phyloP scores from a whole-genome alignment of 805 yeast genomes.

The Zygosaccharomyces pseudorouxii region DNA sequence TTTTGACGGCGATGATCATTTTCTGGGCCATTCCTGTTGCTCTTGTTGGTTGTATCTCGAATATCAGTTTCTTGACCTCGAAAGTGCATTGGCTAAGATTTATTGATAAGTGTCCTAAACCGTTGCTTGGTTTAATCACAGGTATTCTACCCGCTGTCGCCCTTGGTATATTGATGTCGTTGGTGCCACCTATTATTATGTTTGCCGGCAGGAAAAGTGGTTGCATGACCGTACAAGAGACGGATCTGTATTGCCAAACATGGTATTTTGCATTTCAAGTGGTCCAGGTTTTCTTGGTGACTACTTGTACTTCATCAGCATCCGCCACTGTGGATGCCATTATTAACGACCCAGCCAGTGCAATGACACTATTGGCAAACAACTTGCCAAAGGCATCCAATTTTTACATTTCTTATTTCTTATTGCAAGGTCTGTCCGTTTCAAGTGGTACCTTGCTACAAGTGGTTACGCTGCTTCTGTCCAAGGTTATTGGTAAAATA shows the following conservation, averaged over 20 bases:
- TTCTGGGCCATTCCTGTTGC: slow-evolving; percentile 98
- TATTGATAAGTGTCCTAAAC: slow-evolving; percentile 65
- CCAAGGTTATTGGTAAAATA: slow-evolving; percentile 62
- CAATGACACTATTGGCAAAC: slow-evolving; percentile 67
- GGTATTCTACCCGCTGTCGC: slow-evolving; percentile 81
- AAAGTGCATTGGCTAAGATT: slow-evolving; percentile 72
- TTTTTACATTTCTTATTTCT: slow-evolving; percentile 78
- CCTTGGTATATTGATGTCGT: slow-evolving; percentile 75
- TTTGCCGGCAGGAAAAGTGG: slow-evolving; percentile 74
- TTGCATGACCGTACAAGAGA: slow-evolving; percentile 59
- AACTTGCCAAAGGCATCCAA: slow-evolving; percentile 88
- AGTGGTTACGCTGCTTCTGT: slow-evolving; percentile 64
- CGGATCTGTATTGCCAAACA: slow-evolving; percentile 77
- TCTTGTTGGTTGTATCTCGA: slow-evolving; percentile 92
- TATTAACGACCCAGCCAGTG: slow-evolving; percentile 57
- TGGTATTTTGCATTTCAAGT: slow-evolving; percentile 91
- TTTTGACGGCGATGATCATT: slow-evolving; percentile 63
- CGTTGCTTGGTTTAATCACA: slow-evolving; percentile 76
- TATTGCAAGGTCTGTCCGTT: slow-evolving; percentile 74
- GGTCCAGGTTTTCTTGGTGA: slow-evolving; percentile 79
- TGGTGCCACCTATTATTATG: slow-evolving; percentile 81
- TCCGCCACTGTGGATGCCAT: slow-evolving; percentile 69
- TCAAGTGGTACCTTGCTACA: slow-evolving; percentile 77
- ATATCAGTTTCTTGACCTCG: slow-evolving; percentile 66
- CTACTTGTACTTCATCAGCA: slow-evolving; percentile 79